Conservation (phyloP, 768 basidiomycete genomes). For the Cystobasidium onofrii region DNA sequence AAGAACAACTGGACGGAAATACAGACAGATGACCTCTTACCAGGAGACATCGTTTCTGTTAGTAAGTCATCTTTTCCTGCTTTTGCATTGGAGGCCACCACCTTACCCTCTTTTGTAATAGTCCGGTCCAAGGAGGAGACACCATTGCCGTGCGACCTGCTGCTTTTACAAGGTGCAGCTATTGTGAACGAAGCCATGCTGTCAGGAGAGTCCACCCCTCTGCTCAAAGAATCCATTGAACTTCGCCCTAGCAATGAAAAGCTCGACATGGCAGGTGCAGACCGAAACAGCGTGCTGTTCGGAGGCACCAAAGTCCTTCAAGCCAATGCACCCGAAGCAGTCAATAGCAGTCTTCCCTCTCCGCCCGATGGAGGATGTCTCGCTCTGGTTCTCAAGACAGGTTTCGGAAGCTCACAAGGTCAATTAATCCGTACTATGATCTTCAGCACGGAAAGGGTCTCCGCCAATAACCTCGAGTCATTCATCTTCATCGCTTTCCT, state of each 20-base stretch:
- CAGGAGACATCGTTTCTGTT: slow-evolving; percentile 80
- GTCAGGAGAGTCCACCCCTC: slow-evolving; percentile 92
- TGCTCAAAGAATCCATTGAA: slow-evolving; percentile 90
- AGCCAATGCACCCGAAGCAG: slow-evolving; percentile 50
- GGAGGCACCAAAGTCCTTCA: slow-evolving; percentile 96
- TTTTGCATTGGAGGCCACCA: neutral
- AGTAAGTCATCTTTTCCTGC: slow-evolving; percentile 51
- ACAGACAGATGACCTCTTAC: slow-evolving; percentile 77
- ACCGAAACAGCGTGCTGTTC: slow-evolving; percentile 83
- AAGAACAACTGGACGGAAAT: slow-evolving; percentile 67
- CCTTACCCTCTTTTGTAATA: slow-evolving; percentile 37
- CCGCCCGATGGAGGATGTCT: slow-evolving; percentile 81
- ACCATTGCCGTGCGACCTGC: slow-evolving; percentile 81
- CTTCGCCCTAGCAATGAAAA: slow-evolving; percentile 64
- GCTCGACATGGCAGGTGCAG: slow-evolving; percentile 74
- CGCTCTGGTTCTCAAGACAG: slow-evolving; percentile 84
- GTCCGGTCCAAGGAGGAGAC: slow-evolving; percentile 61
- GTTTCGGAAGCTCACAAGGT: slow-evolving; percentile 95
- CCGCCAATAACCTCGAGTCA: slow-evolving; percentile 88
- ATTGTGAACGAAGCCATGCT: slow-evolving; percentile 99
- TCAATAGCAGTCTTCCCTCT: slow-evolving; percentile 39
- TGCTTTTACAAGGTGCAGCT: slow-evolving; percentile 81
- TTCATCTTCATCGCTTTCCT: slow-evolving; percentile 98
- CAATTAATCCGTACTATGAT: slow-evolving; percentile 98
- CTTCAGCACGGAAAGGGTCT: slow-evolving; percentile 91